Conservation (phyloP, 805 yeast species). For the Cyberlindnera euphorbiiphila region DNA sequence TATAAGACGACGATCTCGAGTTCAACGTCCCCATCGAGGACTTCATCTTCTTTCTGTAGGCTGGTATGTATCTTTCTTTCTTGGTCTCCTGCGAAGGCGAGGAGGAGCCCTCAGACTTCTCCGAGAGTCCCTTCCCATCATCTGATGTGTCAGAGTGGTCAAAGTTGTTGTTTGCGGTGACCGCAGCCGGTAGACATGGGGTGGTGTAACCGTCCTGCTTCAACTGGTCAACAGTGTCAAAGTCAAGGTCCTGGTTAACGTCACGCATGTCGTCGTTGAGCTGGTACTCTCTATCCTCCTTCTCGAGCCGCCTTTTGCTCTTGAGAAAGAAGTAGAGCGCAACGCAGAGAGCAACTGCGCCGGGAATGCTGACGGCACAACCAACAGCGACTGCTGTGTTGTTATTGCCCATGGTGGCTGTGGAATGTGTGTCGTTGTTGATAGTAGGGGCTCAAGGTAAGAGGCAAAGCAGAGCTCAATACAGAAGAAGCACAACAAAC, state of each 20-base stretch:
- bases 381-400: slow-evolving; percentile 41
- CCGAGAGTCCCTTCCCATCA: slow-evolving; percentile 12
- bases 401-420: too few species aligned
- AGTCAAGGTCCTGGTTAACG: slow-evolving; percentile 34
- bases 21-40: slow-evolving; percentile 23
- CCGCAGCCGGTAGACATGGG: too few species aligned
- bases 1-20: slow-evolving; percentile 24
- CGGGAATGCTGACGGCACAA: slow-evolving; percentile 50
- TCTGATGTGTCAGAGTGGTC: slow-evolving; percentile 10
- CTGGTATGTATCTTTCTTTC: slow-evolving; percentile 32
- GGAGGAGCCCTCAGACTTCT: slow-evolving; percentile 7
- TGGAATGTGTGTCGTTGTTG: background rate
- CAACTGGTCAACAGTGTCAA: slow-evolving; percentile 28
- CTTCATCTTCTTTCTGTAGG: slow-evolving; percentile 34
- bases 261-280: slow-evolving; percentile 33
- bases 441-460: too few species aligned
- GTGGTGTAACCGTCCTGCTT: slow-evolving; percentile 1
- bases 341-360: slow-evolving; percentile 35
- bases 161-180: background rate
- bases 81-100: slow-evolving; percentile 6
- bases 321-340: slow-evolving; percentile 36
- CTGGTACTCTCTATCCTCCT: slow-evolving; percentile 33
- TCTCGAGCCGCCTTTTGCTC: slow-evolving; percentile 34
- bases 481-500: too few species aligned
- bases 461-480: too few species aligned